phyloP scores from a whole-genome alignment of 805 yeast genomes.

The Metschnikowia noctiluminum region DNA sequence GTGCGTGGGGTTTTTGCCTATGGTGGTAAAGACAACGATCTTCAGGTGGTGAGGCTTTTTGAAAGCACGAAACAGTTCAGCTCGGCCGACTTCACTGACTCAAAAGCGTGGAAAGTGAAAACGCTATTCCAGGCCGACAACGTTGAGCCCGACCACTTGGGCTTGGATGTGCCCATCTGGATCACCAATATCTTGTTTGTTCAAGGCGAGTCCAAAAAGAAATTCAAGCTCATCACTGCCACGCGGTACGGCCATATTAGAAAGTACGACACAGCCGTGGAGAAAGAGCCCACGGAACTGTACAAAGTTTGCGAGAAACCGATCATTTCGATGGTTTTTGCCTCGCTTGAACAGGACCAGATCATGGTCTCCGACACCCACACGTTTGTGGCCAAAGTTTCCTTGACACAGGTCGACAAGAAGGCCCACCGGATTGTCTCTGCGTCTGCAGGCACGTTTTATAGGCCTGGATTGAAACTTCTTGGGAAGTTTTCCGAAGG shows the following conservation, averaged over 20 bases:
- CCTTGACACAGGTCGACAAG: conserved; percentile 32
- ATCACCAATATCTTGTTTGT: conserved; percentile 55
- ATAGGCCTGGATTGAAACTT: conserved; percentile 46
- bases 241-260: conserved; percentile 78
- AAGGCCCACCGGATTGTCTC: conserved; percentile 35
- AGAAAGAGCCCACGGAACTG: conserved; percentile 64
- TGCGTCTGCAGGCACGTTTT: conserved; percentile 46
- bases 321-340: conserved; percentile 40
- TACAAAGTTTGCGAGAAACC: conserved; percentile 55
- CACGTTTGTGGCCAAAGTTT: conserved; percentile 55
- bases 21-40: conserved; percentile 85
- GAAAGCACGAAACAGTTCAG: conserved; percentile 18
- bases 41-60: conserved; percentile 46
- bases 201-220: conserved; percentile 29
- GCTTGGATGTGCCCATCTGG: conserved; percentile 82
- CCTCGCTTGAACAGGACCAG: conserved; percentile 31
- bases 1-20: conserved; percentile 58
- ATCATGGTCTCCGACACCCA: conserved; percentile 73
- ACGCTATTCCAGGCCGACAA: conserved; percentile 69
- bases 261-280: conserved; percentile 63
- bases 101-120: conserved; percentile 16
- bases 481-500: conserved; percentile 59
- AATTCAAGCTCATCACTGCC: conserved; percentile 57
- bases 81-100: conserved; percentile 16
- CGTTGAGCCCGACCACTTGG: conserved; percentile 76